A percentile compares a stretch with the other conserved stretches of the same genome.
Evolutionary conservation across 305 asterid species (phyloP).

Genomic region (Rubia occidens): DNA sequence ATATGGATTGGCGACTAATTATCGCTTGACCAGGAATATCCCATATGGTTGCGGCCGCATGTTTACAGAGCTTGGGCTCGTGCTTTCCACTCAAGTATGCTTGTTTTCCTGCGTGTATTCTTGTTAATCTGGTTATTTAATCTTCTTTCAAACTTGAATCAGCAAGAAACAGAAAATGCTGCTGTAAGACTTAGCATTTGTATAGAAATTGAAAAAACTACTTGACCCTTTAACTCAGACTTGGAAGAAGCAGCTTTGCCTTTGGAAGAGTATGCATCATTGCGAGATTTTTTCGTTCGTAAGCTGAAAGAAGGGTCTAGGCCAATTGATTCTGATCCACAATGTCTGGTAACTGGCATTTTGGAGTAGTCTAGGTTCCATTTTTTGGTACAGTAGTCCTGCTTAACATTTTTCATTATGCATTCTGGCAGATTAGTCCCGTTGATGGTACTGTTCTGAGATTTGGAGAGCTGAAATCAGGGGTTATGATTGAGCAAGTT

Average conservation of each 20-base stretch:
- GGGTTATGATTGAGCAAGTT: slow-evolving; percentile 93
- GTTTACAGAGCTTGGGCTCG: slow-evolving; percentile 88
- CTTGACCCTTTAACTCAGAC: slow-evolving; percentile 35
- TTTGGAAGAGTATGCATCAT: slow-evolving; percentile 78
- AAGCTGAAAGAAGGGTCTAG: slow-evolving; percentile 69
- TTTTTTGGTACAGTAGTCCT: slow-evolving; percentile 18
- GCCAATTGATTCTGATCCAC: slow-evolving; percentile 58
- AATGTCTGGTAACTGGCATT: slow-evolving; percentile 74
- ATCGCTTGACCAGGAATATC: slow-evolving; percentile 58
- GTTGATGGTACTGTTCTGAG: slow-evolving; percentile 85
- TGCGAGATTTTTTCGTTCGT: slow-evolving; percentile 70
- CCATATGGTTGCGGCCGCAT: slow-evolving; percentile 74
- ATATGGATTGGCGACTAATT: not conserved
- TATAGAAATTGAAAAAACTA: slow-evolving; percentile 2
- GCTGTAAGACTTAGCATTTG: not conserved
- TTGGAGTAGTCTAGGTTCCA: slow-evolving; percentile 16
- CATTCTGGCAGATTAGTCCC: slow-evolving; percentile 62
- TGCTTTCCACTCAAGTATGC: slow-evolving; percentile 88
- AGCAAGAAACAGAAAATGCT: not conserved
- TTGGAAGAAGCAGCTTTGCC: slow-evolving; percentile 76
- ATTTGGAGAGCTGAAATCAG: slow-evolving; percentile 68
- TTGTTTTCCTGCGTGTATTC: slow-evolving; percentile 7
- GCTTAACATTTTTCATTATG: slow-evolving; percentile 13
- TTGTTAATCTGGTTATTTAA: not conserved
- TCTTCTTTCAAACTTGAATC: not conserved